Evolutionary conservation across 139 green algal species (phyloP).

Genomic region (Closterium sp.): DNA sequence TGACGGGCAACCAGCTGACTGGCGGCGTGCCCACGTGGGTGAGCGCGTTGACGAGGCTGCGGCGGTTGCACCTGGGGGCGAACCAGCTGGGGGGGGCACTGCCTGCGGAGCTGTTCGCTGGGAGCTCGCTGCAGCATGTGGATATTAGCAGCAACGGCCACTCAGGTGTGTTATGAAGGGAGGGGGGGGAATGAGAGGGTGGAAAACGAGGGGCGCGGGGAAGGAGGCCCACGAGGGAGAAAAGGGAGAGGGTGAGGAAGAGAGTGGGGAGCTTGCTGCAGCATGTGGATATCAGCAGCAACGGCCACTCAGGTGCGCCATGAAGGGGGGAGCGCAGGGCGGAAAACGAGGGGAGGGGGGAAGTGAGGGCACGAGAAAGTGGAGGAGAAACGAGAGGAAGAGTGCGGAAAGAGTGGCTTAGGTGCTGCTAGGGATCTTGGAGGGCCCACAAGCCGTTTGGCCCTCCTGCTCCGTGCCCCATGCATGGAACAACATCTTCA

Average conservation of each 20-base stretch:
- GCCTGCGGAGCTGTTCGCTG: background rate
- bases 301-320: background rate
- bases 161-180: too few species aligned
- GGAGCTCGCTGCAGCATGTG: background rate
- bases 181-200: too few species aligned
- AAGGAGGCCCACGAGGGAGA: too few species aligned
- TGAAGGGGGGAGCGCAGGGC: background rate
- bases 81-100: background rate
- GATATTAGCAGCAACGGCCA: background rate
- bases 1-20: conserved; percentile 12
- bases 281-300: background rate
- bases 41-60: background rate
- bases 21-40: background rate
- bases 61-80: too few species aligned
- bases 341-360: too few species aligned
- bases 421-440: too few species aligned
- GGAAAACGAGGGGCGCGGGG: too few species aligned
- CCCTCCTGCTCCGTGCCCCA: background rate
- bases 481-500: background rate
- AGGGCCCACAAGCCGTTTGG: too few species aligned
- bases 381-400: too few species aligned
- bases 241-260: too few species aligned
- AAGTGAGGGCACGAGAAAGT: too few species aligned
- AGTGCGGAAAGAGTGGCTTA: too few species aligned
- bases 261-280: background rate